Evolutionary conservation across 495 filamentous ascomycete genomes (phyloP).

Genomic region (Penicillium paxilli): DNA sequence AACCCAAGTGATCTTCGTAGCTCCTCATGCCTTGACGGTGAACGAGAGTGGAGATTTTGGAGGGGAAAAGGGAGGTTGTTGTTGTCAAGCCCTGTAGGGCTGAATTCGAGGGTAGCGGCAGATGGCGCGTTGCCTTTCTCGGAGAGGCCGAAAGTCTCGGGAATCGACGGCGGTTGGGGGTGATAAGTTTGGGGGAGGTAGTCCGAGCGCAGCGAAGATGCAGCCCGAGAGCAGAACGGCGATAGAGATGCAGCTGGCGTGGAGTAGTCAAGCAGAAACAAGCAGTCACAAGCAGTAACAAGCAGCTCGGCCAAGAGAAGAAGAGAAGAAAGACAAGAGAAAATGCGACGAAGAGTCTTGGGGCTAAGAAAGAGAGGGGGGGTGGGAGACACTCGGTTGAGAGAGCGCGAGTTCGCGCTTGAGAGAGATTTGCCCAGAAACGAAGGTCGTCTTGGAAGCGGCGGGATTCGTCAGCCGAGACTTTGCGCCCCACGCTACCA

Average conservation of each 20-base stretch:
- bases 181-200: not conserved
- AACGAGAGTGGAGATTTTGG: slow-evolving; percentile 1
- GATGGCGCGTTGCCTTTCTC: slow-evolving; percentile 4
- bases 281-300: too few relatives aligned
- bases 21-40: slow-evolving; percentile 33
- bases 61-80: slow-evolving; percentile 7
- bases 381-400: slow-evolving; percentile 18
- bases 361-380: not conserved
- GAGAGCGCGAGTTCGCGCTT: slow-evolving; percentile 11
- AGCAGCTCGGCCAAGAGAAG: slow-evolving; percentile 1
- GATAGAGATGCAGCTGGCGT: not conserved
- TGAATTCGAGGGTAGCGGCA: slow-evolving; percentile 8
- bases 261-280: not conserved
- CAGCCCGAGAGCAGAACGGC: not conserved
- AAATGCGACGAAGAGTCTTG: slow-evolving; percentile 23
- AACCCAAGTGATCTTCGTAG: slow-evolving; percentile 13
- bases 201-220: not conserved
- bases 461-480: slow-evolving; percentile 36
- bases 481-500: slow-evolving; percentile 23
- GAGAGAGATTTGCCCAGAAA: slow-evolving; percentile 23
- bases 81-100: slow-evolving; percentile 21
- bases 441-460: slow-evolving; percentile 13
- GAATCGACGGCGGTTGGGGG: not conserved
- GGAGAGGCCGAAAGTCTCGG: not conserved
- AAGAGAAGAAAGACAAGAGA: slow-evolving; percentile 19